Percentiles rank a stretch among this genome's conserved stretches.
These are phyloP conservation scores for Vaccinium vitisidaea DNA, from an alignment of 148 eudicot genomes.

Conservation along the genomic window DNA sequence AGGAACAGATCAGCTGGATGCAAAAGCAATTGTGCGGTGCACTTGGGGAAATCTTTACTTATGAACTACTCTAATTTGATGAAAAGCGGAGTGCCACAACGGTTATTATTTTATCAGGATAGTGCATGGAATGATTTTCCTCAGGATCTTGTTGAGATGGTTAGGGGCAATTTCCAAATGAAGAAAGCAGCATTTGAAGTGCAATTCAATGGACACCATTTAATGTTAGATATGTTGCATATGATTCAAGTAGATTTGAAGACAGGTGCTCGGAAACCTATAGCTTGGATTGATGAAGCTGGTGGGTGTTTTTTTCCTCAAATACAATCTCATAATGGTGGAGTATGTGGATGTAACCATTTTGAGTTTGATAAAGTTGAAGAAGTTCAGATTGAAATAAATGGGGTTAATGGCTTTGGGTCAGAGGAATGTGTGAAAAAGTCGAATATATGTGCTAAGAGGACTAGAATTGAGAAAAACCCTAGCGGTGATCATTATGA, in stretches of 20 bases:
- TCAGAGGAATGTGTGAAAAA: constrained; percentile 34
- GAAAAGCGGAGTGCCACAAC: constrained; percentile 32
- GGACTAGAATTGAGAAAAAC: constrained; percentile 15
- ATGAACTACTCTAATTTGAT: constrained; percentile 31
- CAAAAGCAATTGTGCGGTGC: constrained; percentile 17
- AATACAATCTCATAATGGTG: constrained; percentile 4
- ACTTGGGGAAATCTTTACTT: constrained; percentile 10
- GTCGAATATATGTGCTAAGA: constrained; percentile 26
- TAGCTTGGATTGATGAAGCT: constrained; percentile 46
- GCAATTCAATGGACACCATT: constrained; percentile 21
- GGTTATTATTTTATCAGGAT: constrained; percentile 31
- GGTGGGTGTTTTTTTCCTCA: constrained; percentile 33
- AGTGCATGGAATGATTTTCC: constrained; percentile 39
- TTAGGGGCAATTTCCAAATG: constrained; percentile 25
- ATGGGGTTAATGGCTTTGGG: constrained; percentile 22
- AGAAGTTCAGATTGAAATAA: constrained; percentile 30
- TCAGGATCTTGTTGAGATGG: constrained; percentile 23
- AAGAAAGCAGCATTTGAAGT: constrained; percentile 36
- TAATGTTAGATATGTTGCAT: constrained; percentile 33
- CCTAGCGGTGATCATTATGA: background rate
- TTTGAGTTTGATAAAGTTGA: constrained; percentile 10
- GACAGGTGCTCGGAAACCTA: constrained; percentile 32
- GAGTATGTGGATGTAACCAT: constrained; percentile 12
- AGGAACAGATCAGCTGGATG: constrained; percentile 31
- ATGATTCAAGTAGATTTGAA: constrained; percentile 37